These are phyloP conservation scores for Coemansia sp. DNA, from an alignment of 192 early-diverging fungal genomes.

Conservation along the genomic window DNA sequence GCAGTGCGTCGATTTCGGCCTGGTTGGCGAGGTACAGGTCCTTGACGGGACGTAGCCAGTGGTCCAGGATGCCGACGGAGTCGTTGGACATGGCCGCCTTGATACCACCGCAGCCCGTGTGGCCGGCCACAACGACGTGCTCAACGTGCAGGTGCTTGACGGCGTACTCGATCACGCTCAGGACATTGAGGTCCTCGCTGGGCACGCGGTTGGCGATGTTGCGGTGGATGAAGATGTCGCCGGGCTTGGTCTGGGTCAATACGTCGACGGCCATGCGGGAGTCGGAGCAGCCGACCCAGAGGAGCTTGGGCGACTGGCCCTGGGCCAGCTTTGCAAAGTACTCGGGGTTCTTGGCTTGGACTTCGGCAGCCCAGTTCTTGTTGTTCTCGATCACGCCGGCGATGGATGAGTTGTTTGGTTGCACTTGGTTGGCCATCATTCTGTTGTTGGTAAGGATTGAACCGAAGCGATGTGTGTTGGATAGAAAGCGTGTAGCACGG, in stretches of 20 bases:
- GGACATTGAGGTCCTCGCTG: slow-evolving; percentile 74
- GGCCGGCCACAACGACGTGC: slow-evolving; percentile 91
- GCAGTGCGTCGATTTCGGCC: slow-evolving; percentile 50
- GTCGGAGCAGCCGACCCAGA: slow-evolving; percentile 92
- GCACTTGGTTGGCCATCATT: slow-evolving; percentile 19
- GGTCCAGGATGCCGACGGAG: slow-evolving; percentile 78
- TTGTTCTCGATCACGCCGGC: slow-evolving; percentile 46
- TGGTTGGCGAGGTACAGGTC: slow-evolving; percentile 69
- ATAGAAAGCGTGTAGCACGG: slow-evolving; percentile 14
- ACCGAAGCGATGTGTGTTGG: slow-evolving; percentile 24
- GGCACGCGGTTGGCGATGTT: slow-evolving; percentile 95
- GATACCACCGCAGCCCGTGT: slow-evolving; percentile 74
- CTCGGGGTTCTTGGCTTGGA: slow-evolving; percentile 57
- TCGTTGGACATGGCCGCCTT: slow-evolving; percentile 56
- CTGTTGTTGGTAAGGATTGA: slow-evolving; percentile 16
- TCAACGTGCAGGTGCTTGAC: slow-evolving; percentile 89
- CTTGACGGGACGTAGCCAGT: slow-evolving; percentile 86
- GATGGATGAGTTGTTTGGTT: slow-evolving; percentile 11
- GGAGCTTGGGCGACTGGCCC: slow-evolving; percentile 76
- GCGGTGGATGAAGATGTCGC: slow-evolving; percentile 94
- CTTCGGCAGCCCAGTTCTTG: slow-evolving; percentile 58
- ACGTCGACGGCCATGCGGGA: slow-evolving; percentile 87
- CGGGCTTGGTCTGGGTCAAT: slow-evolving; percentile 56
- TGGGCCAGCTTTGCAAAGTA: slow-evolving; percentile 71
- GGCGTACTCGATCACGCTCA: slow-evolving; percentile 90